Percentiles rank a stretch among this genome's conserved stretches.
These are phyloP conservation scores for Fusarium sp. DNA, from an alignment of 2,329 filamentous ascomycete species.

Conservation along the genomic window DNA sequence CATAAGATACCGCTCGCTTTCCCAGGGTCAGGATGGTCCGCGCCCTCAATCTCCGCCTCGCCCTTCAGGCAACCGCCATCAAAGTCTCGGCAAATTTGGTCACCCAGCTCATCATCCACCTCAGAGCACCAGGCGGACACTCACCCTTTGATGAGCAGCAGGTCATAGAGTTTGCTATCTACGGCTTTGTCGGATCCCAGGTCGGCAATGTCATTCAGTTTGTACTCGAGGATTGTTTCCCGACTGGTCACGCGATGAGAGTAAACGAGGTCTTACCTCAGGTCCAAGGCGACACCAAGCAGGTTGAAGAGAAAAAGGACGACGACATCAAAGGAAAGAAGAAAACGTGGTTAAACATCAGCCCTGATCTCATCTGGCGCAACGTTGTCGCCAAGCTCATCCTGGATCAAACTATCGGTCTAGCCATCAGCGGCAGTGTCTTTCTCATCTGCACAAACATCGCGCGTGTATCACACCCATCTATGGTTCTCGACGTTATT, in stretches of 20 bases:
- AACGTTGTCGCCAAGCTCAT: conserved; percentile 53
- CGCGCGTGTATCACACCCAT: conserved; percentile 46
- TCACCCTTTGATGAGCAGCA: conserved; percentile 51
- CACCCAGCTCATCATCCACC: conserved; percentile 46
- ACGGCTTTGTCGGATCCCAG: conserved; percentile 53
- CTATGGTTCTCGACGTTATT: conserved; percentile 47
- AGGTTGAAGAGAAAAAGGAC: conserved; percentile 44
- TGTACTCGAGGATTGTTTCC: conserved; percentile 53
- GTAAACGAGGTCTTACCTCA: conserved; percentile 40
- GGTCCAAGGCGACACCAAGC: conserved; percentile 32
- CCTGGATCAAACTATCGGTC: conserved; percentile 54
- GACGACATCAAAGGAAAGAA: conserved; percentile 27
- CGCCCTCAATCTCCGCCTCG: conserved; percentile 48
- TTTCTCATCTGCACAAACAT: conserved; percentile 55
- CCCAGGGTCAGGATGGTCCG: conserved; percentile 42
- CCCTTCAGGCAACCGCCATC: conserved; percentile 48
- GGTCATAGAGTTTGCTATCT: conserved; percentile 53
- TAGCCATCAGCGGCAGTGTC: conserved; percentile 51
- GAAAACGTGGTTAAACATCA: conserved; percentile 37
- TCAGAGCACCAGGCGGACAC: conserved; percentile 29
- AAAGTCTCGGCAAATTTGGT: conserved; percentile 52
- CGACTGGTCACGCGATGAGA: conserved; percentile 43
- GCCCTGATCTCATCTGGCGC: conserved; percentile 50
- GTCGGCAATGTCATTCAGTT: conserved; percentile 54
- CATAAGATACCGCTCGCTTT: conserved; percentile 2